Evolutionary conservation across 2,329 filamentous ascomycete species (phyloP), one percentile per base, ranked within the genome.

Genomic region (Fusarium sarcochroum): DNA sequence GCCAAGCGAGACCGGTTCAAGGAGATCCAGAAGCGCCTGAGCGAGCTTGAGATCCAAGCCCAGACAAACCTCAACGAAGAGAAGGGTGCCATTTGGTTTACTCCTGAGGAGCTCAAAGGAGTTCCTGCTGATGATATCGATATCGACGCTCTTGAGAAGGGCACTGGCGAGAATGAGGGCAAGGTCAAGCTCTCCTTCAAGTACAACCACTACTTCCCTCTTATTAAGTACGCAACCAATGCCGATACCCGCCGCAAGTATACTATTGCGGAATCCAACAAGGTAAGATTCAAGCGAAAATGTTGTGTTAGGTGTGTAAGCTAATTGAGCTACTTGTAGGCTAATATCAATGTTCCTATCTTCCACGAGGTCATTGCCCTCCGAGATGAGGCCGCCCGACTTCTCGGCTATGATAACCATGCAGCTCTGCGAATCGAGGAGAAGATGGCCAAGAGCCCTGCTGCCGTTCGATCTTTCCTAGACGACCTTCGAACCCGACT

Each of bases 1-100:
- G 82, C 86, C 6, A 83, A 93, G 81, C 83, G 92, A 65, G 92
- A 94, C 72, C 87, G 92, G 44, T 95, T 95, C 86, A 95, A 94
- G 83, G 91, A 91, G 79, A 94, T 95, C 80, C 93, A 93, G 86
- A 93, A 93, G 84, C 84, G 91, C 14, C 82, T 96, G 57, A 92
- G 89, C 69, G 87, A 91, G 77, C 86, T 95, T 70, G 85, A 87
- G 74, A 94, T 94, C 62, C 84, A 89, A 58, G 93, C 93, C 79
- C 88, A 91, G 76, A 94, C 93, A 83, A 92, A 91, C 73, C 82
- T 95, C 60, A 94, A 94, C 75, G 92, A 95, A 79, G 93, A 96
- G 81, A 90, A 90, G 72, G 91, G 90, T n/a, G 91, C 90, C 3
- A 81, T 94, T 52, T 96, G 92, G 92, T 91, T 95, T 73, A 91